Percentiles rank a stretch among this genome's conserved stretches.
phyloP scores from a whole-genome alignment of 345 rosid genomes.

The Ailanthus altissimus region DNA sequence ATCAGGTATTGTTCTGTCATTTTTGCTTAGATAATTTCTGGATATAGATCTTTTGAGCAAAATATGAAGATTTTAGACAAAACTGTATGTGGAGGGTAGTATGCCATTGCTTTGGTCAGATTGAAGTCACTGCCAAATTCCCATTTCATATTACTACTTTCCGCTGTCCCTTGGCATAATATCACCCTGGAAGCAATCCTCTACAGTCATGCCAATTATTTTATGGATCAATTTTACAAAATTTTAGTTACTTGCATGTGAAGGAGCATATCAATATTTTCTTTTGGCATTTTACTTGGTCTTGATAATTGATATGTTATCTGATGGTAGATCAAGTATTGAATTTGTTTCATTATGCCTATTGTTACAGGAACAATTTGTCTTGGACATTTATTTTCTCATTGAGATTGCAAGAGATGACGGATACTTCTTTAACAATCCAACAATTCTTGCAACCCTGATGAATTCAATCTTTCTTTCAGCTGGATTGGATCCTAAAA shows the following conservation, averaged over 20 bases:
- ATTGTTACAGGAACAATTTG: slow-evolving; percentile 38
- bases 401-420: slow-evolving; percentile 40
- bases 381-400: slow-evolving; percentile 53
- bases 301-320: neutral
- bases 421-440: slow-evolving; percentile 45
- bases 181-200: slow-evolving; percentile 6
- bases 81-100: neutral
- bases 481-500: slow-evolving; percentile 47
- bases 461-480: slow-evolving; percentile 42
- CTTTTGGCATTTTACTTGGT: neutral
- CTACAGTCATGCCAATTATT: neutral
- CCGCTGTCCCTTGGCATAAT: neutral
- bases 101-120: slow-evolving; percentile 5
- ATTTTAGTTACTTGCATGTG: neutral
- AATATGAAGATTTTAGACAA: neutral
- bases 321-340: slow-evolving; percentile 13
- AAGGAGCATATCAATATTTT: neutral
- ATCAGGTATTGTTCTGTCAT: slow-evolving; percentile 34
- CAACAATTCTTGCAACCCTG: slow-evolving; percentile 36
- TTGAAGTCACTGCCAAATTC: neutral
- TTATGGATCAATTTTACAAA: neutral
- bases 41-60: neutral
- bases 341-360: slow-evolving; percentile 11
- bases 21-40: neutral
- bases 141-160: neutral